Conservation (phyloP, 495 filamentous ascomycete species). For the Staphylotrichum tortipilum region DNA sequence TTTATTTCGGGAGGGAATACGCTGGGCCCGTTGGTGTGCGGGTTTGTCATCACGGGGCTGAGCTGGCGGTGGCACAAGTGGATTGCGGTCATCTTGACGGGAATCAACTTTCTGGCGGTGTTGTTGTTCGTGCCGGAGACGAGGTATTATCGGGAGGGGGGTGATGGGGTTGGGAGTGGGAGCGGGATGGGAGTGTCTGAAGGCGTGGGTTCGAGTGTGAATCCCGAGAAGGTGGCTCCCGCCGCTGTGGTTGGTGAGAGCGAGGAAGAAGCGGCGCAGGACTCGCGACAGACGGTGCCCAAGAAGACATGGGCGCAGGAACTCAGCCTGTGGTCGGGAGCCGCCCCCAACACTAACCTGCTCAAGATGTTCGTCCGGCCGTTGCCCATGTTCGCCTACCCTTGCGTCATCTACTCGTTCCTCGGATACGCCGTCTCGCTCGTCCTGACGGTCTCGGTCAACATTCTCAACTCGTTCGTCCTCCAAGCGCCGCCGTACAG, state of each 20-base stretch:
- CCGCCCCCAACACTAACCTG: slow-evolving; percentile 17
- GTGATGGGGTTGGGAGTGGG: not conserved
- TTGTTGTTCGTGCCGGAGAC: slow-evolving; percentile 35
- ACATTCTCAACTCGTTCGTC: slow-evolving; percentile 58
- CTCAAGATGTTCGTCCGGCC: slow-evolving; percentile 28
- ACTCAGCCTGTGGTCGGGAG: slow-evolving; percentile 22
- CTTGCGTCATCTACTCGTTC: slow-evolving; percentile 34
- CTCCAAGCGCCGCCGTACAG: slow-evolving; percentile 58
- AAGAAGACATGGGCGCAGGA: slow-evolving; percentile 23
- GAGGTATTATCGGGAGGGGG: slow-evolving; percentile 23
- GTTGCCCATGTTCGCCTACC: slow-evolving; percentile 34
- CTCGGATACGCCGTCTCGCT: slow-evolving; percentile 36
- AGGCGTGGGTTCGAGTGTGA: too few species aligned
- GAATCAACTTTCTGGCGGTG: slow-evolving; percentile 27
- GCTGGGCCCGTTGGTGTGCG: slow-evolving; percentile 33
- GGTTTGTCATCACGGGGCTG: slow-evolving; percentile 29
- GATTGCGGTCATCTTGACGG: slow-evolving; percentile 26
- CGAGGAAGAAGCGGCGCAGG: not conserved
- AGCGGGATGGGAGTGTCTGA: too few species aligned
- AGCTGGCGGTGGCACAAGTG: slow-evolving; percentile 36
- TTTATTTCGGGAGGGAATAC: slow-evolving; percentile 34
- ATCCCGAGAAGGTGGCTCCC: not conserved
- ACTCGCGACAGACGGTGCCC: not conserved
- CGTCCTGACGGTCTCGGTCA: slow-evolving; percentile 51
- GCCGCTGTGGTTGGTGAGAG: not conserved